Base-by-base conservation (phyloP, 495 filamentous ascomycete genomes). In the Sabuloglossum arenarium region DNA sequence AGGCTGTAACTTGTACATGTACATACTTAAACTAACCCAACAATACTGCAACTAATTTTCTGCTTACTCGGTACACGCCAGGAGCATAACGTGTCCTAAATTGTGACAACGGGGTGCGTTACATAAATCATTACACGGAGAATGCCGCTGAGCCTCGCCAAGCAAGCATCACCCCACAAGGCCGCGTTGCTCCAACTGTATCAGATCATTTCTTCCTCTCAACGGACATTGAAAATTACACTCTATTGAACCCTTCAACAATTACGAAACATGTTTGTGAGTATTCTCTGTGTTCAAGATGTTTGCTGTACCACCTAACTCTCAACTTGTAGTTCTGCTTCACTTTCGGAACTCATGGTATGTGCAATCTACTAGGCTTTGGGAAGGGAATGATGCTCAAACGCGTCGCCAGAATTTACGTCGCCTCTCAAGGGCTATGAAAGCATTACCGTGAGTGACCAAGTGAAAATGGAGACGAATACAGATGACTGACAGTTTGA, bases 321-420 rank as follows among this genome's bases (percentile, higher is more conserved):
- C 21, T 43, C 3, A 21, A n/a, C 27, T 28, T 21, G 14, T 29
- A 51, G 32, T 70, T 78, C 62, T 78, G 72, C 63, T 74, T 78
- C 61, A 78, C 75, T 2, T 76, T 76, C 61, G 75, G 75, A 56
- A 73, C 70, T 16, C 71, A 78, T 57, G 73, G 75, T 76, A 62
- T 65, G 64, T n/a, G n/a, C n/a, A 43, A 6, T 10, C 39, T 21
- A 21, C 12, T 4, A n/a, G n/a, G 39, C n/a, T 43, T 19, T 19
- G 3, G 19, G 39, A 12, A 21, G 39, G 16, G 21, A 43, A 21
- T 21, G 39, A 23, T 23, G 39, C 39, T 43, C 39, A 43, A 21
- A 43, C 12, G 39, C 21, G 9, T 23, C n/a, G 25, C 32, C 59
- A 78, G 75, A 78, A 54, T 77, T 78, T 61, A 69, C 70, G 1